Evolutionary conservation across 208 protist species (phyloP).

Genomic region (Blastocrithidia nonstop): DNA sequence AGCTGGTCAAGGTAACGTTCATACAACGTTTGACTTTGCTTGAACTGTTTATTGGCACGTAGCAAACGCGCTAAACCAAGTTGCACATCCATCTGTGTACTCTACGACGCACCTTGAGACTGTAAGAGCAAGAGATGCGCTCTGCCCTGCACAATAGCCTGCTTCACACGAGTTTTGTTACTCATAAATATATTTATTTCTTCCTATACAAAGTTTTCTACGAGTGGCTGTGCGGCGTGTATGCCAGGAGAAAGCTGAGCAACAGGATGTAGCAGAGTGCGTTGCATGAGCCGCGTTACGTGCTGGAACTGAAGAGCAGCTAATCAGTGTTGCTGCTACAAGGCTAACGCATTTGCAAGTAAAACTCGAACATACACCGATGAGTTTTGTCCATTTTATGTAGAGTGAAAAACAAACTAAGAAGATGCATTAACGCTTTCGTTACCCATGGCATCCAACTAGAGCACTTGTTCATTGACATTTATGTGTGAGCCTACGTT

Average conservation of each 20-base stretch:
- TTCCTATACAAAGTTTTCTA: conserved; percentile 25
- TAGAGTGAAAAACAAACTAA: no score
- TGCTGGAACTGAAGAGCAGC: conserved; percentile 38
- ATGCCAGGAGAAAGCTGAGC: conserved; percentile 39
- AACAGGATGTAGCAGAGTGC: conserved; percentile 30
- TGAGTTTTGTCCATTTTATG: no score
- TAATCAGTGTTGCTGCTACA: conserved; percentile 37
- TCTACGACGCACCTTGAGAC: conserved; percentile 11
- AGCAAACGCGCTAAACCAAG: conserved; percentile 46
- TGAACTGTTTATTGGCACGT: conserved; percentile 17
- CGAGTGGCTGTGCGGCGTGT: conserved; percentile 11
- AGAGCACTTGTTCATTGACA: not conserved
- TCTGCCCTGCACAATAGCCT: conserved; percentile 33
- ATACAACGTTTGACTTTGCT: conserved; percentile 30
- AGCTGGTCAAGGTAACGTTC: conserved; percentile 38
- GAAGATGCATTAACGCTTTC: no score
- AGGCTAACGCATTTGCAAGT: conserved; percentile 51
- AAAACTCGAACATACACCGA: conserved; percentile 45
- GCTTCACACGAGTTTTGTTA: conserved; percentile 14
- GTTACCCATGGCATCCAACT: no score
- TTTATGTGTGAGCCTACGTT: not conserved
- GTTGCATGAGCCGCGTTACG: conserved; percentile 14
- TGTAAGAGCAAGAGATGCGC: conserved; percentile 20
- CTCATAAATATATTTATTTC: conserved; percentile 34
- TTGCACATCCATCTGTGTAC: conserved; percentile 13